A percentile compares a stretch with the other conserved stretches of the same genome.
phyloP scores from a whole-genome alignment of 352 stramenopile species.

The Globisporangium acanthophoron region DNA sequence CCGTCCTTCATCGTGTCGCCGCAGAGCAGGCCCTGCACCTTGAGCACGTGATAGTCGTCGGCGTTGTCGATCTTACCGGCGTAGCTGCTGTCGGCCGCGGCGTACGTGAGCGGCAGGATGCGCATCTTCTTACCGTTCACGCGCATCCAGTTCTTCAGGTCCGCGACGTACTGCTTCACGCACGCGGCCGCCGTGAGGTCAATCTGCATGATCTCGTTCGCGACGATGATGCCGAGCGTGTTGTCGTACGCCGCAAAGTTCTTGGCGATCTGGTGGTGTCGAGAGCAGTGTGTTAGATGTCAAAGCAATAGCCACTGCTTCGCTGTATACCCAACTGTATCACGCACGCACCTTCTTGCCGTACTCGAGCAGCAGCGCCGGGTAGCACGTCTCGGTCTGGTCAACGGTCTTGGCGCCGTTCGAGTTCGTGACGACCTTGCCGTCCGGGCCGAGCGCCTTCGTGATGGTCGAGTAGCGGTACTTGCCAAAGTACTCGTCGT shows the following conservation, averaged over 20 bases:
- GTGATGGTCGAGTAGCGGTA: constrained; percentile 81
- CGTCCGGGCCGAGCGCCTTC: constrained; percentile 51
- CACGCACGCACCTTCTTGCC: constrained; percentile 53
- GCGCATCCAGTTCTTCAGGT: constrained; percentile 87
- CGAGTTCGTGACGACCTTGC: constrained; percentile 23
- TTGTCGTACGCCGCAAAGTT: constrained; percentile 89
- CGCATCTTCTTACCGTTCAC: constrained; percentile 82
- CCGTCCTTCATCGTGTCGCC: constrained; percentile 81
- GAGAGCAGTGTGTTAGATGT: not conserved
- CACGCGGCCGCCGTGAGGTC: constrained; percentile 70
- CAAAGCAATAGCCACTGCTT: not conserved
- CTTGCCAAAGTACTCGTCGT: constrained; percentile 81
- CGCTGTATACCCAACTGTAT: not conserved
- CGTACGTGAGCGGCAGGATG: constrained; percentile 74
- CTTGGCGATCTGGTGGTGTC: constrained; percentile 51
- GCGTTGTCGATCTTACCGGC: constrained; percentile 40
- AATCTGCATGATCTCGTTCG: constrained; percentile 86
- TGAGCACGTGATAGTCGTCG: constrained; percentile 77
- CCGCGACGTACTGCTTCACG: constrained; percentile 78
- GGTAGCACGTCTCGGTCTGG: constrained; percentile 79
- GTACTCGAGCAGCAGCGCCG: constrained; percentile 76
- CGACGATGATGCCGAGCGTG: constrained; percentile 74
- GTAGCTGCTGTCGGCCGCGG: constrained; percentile 76
- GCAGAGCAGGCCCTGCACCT: constrained; percentile 81
- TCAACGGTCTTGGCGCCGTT: constrained; percentile 46